These are phyloP conservation scores for Chlorokybus atmophyticus DNA, from an alignment of 139 green algal species.

Conservation along the genomic window DNA sequence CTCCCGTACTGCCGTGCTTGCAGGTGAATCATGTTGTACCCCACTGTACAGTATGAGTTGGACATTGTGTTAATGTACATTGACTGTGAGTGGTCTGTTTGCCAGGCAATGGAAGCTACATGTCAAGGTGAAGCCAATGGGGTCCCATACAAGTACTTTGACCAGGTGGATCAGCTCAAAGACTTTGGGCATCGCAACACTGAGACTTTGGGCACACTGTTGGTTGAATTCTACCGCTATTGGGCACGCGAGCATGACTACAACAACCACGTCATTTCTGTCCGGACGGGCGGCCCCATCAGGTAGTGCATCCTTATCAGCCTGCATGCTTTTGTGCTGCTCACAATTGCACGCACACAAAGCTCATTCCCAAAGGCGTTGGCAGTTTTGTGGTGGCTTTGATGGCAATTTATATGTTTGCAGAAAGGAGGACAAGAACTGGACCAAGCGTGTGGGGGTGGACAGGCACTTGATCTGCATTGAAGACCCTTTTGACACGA, in stretches of 20 bases:
- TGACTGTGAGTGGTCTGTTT: too few species aligned
- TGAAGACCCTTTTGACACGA: constrained; percentile 80
- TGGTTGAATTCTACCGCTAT: constrained; percentile 81
- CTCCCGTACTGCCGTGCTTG: constrained; percentile 61
- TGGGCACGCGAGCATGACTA: constrained; percentile 84
- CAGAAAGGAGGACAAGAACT: constrained; percentile 72
- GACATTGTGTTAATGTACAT: too few species aligned
- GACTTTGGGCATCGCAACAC: constrained; percentile 61
- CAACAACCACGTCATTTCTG: constrained; percentile 51
- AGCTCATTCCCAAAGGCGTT: too few species aligned
- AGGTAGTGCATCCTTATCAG: not conserved
- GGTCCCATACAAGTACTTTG: constrained; percentile 46
- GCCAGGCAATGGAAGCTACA: too few species aligned
- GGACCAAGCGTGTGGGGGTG: constrained; percentile 65
- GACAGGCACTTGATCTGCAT: constrained; percentile 77
- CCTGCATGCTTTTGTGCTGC: too few species aligned
- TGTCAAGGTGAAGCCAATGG: constrained; percentile 17
- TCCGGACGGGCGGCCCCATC: constrained; percentile 43
- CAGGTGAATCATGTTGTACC: too few species aligned
- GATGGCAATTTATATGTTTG: not conserved
- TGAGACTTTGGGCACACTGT: constrained; percentile 62
- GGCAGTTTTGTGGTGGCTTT: too few species aligned
- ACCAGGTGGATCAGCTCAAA: constrained; percentile 40
- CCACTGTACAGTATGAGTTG: too few species aligned
- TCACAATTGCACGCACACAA: too few species aligned